These are phyloP conservation scores for Populus deltoides DNA, from an alignment of 345 rosid genomes.

Conservation along the genomic window DNA sequence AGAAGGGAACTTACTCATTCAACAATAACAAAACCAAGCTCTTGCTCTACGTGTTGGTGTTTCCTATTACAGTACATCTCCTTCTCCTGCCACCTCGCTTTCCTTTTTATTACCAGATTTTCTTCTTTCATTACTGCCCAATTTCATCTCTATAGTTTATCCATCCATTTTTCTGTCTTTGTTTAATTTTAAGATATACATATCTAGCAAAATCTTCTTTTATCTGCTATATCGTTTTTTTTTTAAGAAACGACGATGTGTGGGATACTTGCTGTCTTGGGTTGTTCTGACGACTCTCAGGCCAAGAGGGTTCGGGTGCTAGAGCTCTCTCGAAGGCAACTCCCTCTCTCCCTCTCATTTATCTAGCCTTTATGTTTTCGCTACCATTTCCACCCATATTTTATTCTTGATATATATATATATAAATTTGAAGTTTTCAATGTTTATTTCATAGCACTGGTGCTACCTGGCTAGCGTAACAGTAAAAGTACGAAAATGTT, in stretches of 20 bases:
- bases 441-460: background rate
- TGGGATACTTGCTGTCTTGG: conserved; percentile 92
- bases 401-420: no score
- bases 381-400: background rate
- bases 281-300: conserved; percentile 90
- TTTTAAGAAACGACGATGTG: conserved; percentile 48
- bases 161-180: background rate
- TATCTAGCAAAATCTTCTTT: background rate
- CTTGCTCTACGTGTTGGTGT: conserved; percentile 12
- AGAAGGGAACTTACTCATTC: background rate
- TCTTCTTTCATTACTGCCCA: background rate
- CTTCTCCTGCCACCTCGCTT: background rate
- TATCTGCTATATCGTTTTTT: background rate
- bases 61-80: conserved; percentile 7
- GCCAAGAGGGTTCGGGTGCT: conserved; percentile 93
- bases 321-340: conserved; percentile 98
- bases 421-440: background rate
- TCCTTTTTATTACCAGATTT: background rate
- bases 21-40: background rate
- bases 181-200: background rate
- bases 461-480: background rate
- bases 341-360: background rate
- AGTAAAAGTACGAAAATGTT: background rate
- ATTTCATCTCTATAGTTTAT: background rate
- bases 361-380: background rate